phyloP scores from a whole-genome alignment of 2,329 filamentous ascomycete genomes.

The Chalaropsis ovoidea region DNA sequence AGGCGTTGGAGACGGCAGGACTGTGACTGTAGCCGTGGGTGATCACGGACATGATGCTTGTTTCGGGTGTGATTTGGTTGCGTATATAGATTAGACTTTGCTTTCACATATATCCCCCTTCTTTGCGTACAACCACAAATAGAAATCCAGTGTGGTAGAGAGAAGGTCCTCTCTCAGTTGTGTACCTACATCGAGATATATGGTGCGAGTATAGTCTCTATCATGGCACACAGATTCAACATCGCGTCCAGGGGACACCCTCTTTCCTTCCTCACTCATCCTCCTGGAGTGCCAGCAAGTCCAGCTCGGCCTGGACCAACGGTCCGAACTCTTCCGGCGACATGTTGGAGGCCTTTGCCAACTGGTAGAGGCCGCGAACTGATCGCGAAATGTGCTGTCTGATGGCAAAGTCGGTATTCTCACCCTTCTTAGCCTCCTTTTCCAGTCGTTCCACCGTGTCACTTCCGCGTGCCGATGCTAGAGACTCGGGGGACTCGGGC shows the following conservation, averaged over 20 bases:
- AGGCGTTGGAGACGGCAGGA: background rate
- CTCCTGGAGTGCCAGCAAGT: conserved; percentile 59
- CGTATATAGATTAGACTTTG: background rate
- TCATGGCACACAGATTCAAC: background rate
- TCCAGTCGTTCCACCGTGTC: conserved; percentile 53
- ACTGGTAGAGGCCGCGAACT: conserved; percentile 63
- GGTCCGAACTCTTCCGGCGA: conserved; percentile 64
- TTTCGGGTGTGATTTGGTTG: background rate
- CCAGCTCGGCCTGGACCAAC: conserved; percentile 60
- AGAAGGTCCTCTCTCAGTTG: too few relatives aligned
- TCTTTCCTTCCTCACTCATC: conserved; percentile 33
- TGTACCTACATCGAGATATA: background rate
- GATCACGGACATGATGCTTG: background rate
- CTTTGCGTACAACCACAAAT: too few relatives aligned
- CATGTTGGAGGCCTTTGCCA: conserved; percentile 62
- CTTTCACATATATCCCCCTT: background rate
- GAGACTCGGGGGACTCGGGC: conserved; percentile 49
- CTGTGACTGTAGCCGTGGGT: background rate
- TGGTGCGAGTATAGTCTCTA: background rate
- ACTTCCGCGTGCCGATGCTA: conserved; percentile 47
- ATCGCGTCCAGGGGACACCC: background rate
- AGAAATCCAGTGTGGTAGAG: too few relatives aligned
- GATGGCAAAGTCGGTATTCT: conserved; percentile 60
- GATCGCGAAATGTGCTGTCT: conserved; percentile 70
- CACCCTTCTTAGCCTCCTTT: conserved; percentile 45